Evolutionary conservation across 495 filamentous ascomycete genomes (phyloP).

Genomic region (Bacidia rubella): DNA sequence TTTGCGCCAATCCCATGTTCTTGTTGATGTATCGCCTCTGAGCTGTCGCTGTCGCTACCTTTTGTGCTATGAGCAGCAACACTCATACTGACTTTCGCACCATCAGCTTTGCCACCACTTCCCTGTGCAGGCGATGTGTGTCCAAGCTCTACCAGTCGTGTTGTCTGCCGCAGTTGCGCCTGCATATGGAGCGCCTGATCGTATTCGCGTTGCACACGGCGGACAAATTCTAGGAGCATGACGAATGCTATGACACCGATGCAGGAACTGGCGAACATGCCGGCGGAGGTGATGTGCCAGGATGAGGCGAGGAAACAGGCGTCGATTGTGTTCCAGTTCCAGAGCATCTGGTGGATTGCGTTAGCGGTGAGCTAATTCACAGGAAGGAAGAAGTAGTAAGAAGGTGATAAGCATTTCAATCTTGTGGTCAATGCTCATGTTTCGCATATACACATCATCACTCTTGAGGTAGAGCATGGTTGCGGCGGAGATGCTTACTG

Average conservation of each 20-base stretch:
- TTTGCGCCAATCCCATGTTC: background rate
- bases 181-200: constrained; percentile 22
- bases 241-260: constrained; percentile 55
- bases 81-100: background rate
- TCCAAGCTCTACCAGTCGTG: no score
- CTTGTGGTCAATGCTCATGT: background rate
- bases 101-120: background rate
- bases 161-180: no score
- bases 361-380: background rate
- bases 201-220: constrained; percentile 44
- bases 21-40: background rate
- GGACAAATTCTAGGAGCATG: constrained; percentile 47
- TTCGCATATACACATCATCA: background rate
- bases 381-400: background rate
- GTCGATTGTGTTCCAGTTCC: constrained; percentile 65
- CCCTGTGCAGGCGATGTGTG: no score
- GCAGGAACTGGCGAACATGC: constrained; percentile 56
- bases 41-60: background rate
- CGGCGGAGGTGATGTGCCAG: constrained; percentile 50
- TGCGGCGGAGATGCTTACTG: background rate
- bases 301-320: constrained; percentile 49
- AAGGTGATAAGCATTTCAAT: background rate
- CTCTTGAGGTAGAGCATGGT: background rate
- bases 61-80: background rate
- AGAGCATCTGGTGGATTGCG: constrained; percentile 41